Evolutionary conservation across 2,329 filamentous ascomycete genomes (phyloP).

Genomic region (Drechslerella dactyloides): DNA sequence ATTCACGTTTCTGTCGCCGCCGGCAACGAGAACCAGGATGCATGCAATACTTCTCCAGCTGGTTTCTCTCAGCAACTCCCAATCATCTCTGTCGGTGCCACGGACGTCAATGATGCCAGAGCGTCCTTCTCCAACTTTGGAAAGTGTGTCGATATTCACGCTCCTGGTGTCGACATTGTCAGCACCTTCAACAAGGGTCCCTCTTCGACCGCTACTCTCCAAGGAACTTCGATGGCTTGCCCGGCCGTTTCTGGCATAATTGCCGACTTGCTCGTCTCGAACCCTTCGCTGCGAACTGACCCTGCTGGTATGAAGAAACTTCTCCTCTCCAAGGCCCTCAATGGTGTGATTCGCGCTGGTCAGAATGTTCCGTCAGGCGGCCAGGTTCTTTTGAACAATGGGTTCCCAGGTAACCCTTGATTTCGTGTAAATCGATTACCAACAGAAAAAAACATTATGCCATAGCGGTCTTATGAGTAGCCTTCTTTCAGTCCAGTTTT

Average conservation of each 20-base stretch:
- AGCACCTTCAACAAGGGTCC: slow-evolving; percentile 61
- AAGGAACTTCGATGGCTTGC: slow-evolving; percentile 63
- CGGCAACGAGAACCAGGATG: slow-evolving; percentile 57
- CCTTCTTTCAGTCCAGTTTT: background rate
- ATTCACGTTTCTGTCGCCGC: slow-evolving; percentile 60
- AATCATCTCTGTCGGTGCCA: slow-evolving; percentile 59
- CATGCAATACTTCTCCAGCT: slow-evolving; percentile 56
- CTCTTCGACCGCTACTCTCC: slow-evolving; percentile 61
- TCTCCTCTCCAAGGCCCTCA: slow-evolving; percentile 29
- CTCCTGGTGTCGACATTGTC: slow-evolving; percentile 64
- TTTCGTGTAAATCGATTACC: too few species aligned
- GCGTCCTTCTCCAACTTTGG: slow-evolving; percentile 61
- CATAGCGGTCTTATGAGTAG: too few species aligned
- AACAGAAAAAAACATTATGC: too few species aligned
- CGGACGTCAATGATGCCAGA: slow-evolving; percentile 56
- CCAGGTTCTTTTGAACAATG: slow-evolving; percentile 40
- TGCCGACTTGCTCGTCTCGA: slow-evolving; percentile 51
- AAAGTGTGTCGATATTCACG: slow-evolving; percentile 65
- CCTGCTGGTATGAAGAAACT: slow-evolving; percentile 52
- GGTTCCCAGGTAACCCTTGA: slow-evolving; percentile 40
- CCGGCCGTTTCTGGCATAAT: slow-evolving; percentile 57
- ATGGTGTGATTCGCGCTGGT: slow-evolving; percentile 19
- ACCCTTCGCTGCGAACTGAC: slow-evolving; percentile 48
- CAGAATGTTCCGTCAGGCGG: slow-evolving; percentile 19
- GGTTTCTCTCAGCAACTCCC: slow-evolving; percentile 58